Conservation (phyloP, 768 basidiomycete species). For the Tricholoma furcatifolium region DNA sequence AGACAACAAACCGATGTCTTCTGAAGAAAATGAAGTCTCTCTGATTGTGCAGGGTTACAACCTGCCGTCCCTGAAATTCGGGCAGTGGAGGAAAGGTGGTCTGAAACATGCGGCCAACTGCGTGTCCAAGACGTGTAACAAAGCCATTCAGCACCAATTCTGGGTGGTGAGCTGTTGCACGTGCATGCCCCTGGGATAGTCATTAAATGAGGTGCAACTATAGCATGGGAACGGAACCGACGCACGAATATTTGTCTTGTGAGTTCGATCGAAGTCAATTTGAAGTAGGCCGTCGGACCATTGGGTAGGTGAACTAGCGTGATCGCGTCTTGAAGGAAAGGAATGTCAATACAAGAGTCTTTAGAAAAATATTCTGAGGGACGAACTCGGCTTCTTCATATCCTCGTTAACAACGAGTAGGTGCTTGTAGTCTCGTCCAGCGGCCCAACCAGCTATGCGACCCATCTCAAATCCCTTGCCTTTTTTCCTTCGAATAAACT, state of each 20-base stretch:
- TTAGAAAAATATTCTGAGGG: neutral
- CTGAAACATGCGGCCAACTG: constrained; percentile 93
- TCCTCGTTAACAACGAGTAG: constrained; percentile 95
- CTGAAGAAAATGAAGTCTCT: constrained; percentile 98
- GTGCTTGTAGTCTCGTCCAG: constrained; percentile 84
- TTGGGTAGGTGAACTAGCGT: constrained; percentile 88
- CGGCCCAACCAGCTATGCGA: constrained; percentile 90
- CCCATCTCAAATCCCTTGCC: constrained; percentile 91
- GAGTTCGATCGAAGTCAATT: constrained; percentile 83
- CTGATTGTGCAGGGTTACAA: constrained; percentile 96
- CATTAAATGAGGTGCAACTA: neutral
- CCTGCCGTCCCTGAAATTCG: constrained; percentile 94
- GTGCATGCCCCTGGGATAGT: constrained; percentile 77
- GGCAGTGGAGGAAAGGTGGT: constrained; percentile 94
- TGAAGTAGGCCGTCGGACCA: constrained; percentile 96
- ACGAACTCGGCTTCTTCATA: constrained; percentile 89
- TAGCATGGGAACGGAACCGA: constrained; percentile 4
- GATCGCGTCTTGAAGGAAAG: constrained; percentile 69
- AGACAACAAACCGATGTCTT: constrained; percentile 72
- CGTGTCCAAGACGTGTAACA: constrained; percentile 89
- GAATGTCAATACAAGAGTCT: neutral
- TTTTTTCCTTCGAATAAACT: constrained; percentile 83
- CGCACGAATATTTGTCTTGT: constrained; percentile 84
- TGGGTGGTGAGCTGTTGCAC: constrained; percentile 89
- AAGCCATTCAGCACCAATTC: constrained; percentile 96